A percentile compares a stretch with the other conserved stretches of the same genome.
Evolutionary conservation across 1,284 basidiomycete species (phyloP).

Genomic region (Sanghuangporus sanghuang): DNA sequence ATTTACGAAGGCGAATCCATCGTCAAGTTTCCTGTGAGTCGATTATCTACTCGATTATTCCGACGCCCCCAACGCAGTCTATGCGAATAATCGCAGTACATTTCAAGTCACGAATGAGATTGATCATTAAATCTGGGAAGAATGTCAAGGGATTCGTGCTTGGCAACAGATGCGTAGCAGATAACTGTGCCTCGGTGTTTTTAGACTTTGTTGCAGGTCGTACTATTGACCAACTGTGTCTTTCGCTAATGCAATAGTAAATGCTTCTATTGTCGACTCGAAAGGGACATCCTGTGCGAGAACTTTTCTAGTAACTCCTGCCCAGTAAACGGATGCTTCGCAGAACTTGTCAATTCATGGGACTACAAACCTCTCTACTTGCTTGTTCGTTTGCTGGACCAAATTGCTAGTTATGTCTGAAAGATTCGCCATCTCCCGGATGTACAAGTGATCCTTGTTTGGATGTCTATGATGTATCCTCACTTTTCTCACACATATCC

Average conservation of each 20-base stretch:
- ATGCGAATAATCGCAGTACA: slow-evolving; percentile 2
- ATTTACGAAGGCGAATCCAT: slow-evolving; percentile 61
- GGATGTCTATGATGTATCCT: not conserved
- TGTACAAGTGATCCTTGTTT: slow-evolving; percentile 52
- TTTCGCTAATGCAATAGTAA: slow-evolving; percentile 40
- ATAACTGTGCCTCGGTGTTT: slow-evolving; percentile 43
- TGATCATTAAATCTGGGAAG: slow-evolving; percentile 45
- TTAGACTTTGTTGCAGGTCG: not conserved
- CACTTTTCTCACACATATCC: not conserved
- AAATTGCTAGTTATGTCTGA: slow-evolving; percentile 38
- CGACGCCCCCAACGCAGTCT: not conserved
- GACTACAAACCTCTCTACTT: slow-evolving; percentile 16
- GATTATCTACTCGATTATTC: not conserved
- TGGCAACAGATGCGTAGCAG: slow-evolving; percentile 56
- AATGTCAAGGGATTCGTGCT: slow-evolving; percentile 47
- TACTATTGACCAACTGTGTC: not conserved
- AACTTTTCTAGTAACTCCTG: slow-evolving; percentile 51
- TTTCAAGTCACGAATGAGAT: slow-evolving; percentile 58
- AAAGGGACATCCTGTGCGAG: slow-evolving; percentile 50
- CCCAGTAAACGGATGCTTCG: slow-evolving; percentile 51
- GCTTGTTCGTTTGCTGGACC: not conserved
- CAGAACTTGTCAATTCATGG: slow-evolving; percentile 52
- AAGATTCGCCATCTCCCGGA: slow-evolving; percentile 57
- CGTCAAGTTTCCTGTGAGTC: slow-evolving; percentile 43
- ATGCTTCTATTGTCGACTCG: slow-evolving; percentile 59